Evolutionary conservation across 164 flowering plant genomes (phyloP).

Genomic region (Vitis cinerea): DNA sequence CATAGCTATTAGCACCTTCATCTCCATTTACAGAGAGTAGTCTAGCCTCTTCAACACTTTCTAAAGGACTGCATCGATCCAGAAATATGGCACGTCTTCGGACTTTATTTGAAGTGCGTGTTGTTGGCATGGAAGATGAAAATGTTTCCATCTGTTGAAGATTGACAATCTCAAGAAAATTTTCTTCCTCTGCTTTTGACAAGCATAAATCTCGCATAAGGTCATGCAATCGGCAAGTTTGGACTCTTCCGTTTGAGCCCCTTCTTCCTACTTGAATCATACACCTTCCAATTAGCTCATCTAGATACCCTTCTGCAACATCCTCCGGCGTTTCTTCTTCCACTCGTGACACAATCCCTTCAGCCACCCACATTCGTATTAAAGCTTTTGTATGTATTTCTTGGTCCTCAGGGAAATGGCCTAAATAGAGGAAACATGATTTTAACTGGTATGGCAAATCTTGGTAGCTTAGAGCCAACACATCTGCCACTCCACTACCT

Average conservation of each 20-base stretch:
- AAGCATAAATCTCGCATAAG: slow-evolving; percentile 30
- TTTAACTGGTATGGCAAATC: slow-evolving; percentile 30
- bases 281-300: slow-evolving; percentile 11
- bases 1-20: too few relatives aligned
- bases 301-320: too few relatives aligned
- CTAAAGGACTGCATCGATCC: not conserved
- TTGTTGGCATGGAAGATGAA: not conserved
- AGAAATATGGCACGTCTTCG: slow-evolving; percentile 15
- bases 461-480: slow-evolving; percentile 28
- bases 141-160: too few relatives aligned
- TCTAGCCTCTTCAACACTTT: too few relatives aligned
- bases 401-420: slow-evolving; percentile 24
- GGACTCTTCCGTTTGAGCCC: slow-evolving; percentile 4
- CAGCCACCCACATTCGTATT: slow-evolving; percentile 30
- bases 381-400: slow-evolving; percentile 12
- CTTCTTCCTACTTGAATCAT: slow-evolving; percentile 21
- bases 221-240: slow-evolving; percentile 29
- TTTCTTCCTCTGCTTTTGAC: slow-evolving; percentile 21
- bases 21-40: too few relatives aligned
- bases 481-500: not conserved
- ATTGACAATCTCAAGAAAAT: slow-evolving; percentile 8
- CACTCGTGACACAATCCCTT: slow-evolving; percentile 22
- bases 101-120: not conserved
- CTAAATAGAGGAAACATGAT: slow-evolving; percentile 35
- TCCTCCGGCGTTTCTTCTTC: not conserved